Percentiles rank a stretch among this genome's conserved stretches.
phyloP scores from a whole-genome alignment of 768 basidiomycete species.

The Gloeopeniophorella convolvens region DNA sequence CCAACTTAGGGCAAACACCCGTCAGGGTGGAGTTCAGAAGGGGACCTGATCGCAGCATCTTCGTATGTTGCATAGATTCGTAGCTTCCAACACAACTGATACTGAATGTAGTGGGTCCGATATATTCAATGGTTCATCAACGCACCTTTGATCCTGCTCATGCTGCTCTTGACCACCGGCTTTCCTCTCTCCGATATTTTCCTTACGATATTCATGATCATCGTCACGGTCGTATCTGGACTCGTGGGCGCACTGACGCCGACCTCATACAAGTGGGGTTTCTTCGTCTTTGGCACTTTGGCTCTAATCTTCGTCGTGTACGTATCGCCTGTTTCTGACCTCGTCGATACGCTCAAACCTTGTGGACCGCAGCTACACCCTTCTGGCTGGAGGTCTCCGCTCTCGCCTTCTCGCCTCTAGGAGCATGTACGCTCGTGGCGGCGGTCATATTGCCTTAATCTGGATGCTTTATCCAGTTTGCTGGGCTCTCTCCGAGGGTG shows the following conservation, averaged over 20 bases:
- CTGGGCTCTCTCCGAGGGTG: constrained; percentile 52
- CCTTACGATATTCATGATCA: constrained; percentile 38
- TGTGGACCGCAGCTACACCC: not conserved
- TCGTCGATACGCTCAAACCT: constrained; percentile 13
- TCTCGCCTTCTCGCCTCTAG: not conserved
- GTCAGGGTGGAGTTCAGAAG: constrained; percentile 37
- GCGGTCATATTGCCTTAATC: constrained; percentile 34
- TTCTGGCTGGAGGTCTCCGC: not conserved
- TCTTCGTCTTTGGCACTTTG: constrained; percentile 39
- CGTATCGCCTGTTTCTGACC: constrained; percentile 20
- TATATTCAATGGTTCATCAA: constrained; percentile 55
- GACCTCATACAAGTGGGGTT: constrained; percentile 50
- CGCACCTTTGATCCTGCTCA: constrained; percentile 44
- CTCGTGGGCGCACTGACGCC: constrained; percentile 47
- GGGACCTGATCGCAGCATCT: constrained; percentile 32
- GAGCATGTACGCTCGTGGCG: not conserved
- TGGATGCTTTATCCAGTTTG: constrained; percentile 52
- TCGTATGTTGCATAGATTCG: constrained; percentile 29
- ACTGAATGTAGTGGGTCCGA: constrained; percentile 36
- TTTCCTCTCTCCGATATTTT: constrained; percentile 45
- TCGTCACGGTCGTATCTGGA: constrained; percentile 39
- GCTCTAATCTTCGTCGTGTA: constrained; percentile 46
- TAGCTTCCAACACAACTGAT: not conserved
- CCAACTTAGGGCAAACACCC: constrained; percentile 44
- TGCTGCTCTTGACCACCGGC: constrained; percentile 40